Conservation (phyloP, 2,329 filamentous ascomycete genomes). For the Pseudocercospora macadamiae region DNA sequence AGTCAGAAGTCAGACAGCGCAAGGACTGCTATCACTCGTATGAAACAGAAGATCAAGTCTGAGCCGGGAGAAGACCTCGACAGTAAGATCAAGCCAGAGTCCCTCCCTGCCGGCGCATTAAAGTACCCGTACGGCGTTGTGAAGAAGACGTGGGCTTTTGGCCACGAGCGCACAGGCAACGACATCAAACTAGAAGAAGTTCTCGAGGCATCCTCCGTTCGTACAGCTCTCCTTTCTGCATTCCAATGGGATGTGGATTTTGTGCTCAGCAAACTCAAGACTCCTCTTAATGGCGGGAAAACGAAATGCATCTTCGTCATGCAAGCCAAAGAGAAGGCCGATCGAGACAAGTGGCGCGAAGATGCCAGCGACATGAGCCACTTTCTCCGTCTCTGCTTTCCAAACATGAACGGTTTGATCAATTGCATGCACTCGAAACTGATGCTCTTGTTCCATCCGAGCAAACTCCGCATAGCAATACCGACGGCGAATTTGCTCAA, state of each 20-base stretch:
- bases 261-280: conserved; percentile 66
- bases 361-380: conserved; percentile 36
- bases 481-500: conserved; percentile 84
- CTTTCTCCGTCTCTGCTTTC: conserved; percentile 72
- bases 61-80: conserved; percentile 8
- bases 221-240: conserved; percentile 80
- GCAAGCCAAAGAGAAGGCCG: conserved; percentile 56
- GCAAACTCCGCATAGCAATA: conserved; percentile 76
- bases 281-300: conserved; percentile 58
- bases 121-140: conserved; percentile 66
- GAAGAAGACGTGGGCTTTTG: conserved; percentile 77
- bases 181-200: conserved; percentile 91
- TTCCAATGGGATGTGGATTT: conserved; percentile 85
- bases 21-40: conserved; percentile 26
- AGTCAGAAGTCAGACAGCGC: conserved; percentile 28
- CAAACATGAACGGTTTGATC: conserved; percentile 70
- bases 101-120: conserved; percentile 19
- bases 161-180: conserved; percentile 62
- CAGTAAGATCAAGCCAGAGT: background rate
- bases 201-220: conserved; percentile 70
- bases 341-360: conserved; percentile 36
- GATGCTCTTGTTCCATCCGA: conserved; percentile 79
- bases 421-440: conserved; percentile 93
- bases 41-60: conserved; percentile 22
- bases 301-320: conserved; percentile 60